Evolutionary conservation across 331 rosid species (phyloP), one percentile per base, ranked within the genome.

Genomic region (Dryas integrifolia): DNA sequence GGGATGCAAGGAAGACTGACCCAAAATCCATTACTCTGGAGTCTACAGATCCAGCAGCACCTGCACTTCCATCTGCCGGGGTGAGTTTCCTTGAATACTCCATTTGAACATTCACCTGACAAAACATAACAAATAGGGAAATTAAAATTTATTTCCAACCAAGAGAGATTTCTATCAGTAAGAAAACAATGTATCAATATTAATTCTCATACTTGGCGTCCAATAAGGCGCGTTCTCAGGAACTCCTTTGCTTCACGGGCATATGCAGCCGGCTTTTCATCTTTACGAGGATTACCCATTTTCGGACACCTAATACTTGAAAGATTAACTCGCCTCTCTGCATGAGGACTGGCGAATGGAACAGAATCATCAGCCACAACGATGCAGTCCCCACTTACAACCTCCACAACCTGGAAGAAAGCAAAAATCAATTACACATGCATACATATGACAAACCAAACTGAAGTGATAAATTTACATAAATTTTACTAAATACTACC

Each of bases 221-320:
- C 98, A 79, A 92, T 83, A 66, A 92, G 90, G 67, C 98, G 95
- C 38, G 94, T 89, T 81, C 98, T 89, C 77, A 92, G 84, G 64
- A 89, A 87, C 76, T 92, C 98, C 82, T 88, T 92, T 78, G 98
- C 98, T 78, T 92, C 98, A 26, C 98, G 94, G 43, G 98, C 98
- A 84, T 92, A 89, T 15, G 98, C 91, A 21, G 96, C 98, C 2
- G 98, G 98, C 67, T 86, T 92, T 78, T 92, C 98, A 48, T 92
- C 98, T 58, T 88, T 81, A 21, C 98, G 96, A 72, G 98, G 98
- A 80, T 92, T 92, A 45, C 98, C 98, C 43, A 92, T 73, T 80
- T 86, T 92, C 4, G 98, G 98, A 81, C 96, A 88, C 82, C 98
- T 90, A 75, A 92, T 88, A 76, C 98, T 92, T 57, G 98, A 92